A percentile compares a stretch with the other conserved stretches of the same genome.
Conservation (phyloP, 768 basidiomycete genomes). For the Mycena albidolilacea region DNA sequence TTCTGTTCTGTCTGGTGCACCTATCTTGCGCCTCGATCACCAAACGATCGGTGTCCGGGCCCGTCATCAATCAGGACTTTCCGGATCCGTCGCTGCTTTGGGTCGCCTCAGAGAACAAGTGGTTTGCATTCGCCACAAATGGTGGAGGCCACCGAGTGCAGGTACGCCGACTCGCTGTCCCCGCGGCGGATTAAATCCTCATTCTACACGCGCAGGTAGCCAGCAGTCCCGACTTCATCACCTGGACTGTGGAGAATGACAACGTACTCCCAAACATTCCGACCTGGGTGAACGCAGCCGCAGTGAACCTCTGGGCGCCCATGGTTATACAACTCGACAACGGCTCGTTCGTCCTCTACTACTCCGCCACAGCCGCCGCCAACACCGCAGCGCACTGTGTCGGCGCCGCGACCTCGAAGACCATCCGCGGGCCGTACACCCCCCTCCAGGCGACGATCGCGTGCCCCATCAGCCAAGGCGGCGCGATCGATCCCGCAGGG, state of each 20-base stretch:
- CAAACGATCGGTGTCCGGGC: constrained; percentile 28
- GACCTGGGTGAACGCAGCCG: constrained; percentile 33
- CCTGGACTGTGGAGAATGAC: constrained; percentile 35
- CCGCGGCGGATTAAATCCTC: background rate
- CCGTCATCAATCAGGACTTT: constrained; percentile 28
- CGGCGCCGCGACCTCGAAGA: constrained; percentile 46
- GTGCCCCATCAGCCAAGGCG: constrained; percentile 45
- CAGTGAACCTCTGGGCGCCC: constrained; percentile 41
- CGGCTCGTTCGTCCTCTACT: constrained; percentile 32
- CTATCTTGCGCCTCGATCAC: background rate
- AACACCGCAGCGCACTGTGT: constrained; percentile 42
- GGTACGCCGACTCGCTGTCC: constrained; percentile 1
- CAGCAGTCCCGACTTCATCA: constrained; percentile 35
- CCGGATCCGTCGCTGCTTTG: constrained; percentile 37
- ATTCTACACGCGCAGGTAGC: background rate
- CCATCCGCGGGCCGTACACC: constrained; percentile 45
- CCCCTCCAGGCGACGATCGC: constrained; percentile 41
- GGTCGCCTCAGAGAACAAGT: constrained; percentile 26
- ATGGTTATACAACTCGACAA: constrained; percentile 37
- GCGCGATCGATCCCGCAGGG: constrained; percentile 48
- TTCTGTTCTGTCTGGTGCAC: background rate
- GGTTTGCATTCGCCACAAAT: constrained; percentile 28
- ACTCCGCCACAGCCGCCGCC: constrained; percentile 26
- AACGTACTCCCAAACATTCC: constrained; percentile 40
- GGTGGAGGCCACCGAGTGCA: constrained; percentile 21